phyloP scores from a whole-genome alignment of 495 filamentous ascomycete species.

The Apiosordaria backusii region DNA sequence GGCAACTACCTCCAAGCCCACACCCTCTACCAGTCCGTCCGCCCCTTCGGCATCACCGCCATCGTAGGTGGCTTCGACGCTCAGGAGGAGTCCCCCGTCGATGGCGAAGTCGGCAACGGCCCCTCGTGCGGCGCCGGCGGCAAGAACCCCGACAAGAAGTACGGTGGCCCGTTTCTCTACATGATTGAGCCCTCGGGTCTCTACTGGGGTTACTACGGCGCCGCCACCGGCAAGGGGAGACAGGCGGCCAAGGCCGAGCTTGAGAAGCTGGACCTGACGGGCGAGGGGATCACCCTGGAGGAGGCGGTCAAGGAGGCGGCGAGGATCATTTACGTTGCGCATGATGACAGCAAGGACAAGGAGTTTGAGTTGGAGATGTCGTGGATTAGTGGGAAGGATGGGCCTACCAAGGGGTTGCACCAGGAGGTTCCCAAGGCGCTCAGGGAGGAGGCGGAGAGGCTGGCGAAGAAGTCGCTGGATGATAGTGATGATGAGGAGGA shows the following conservation, averaged over 20 bases:
- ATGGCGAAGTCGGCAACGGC: constrained; percentile 81
- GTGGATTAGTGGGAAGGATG: constrained; percentile 80
- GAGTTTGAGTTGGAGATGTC: constrained; percentile 99
- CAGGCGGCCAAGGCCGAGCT: constrained; percentile 96
- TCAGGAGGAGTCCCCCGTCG: constrained; percentile 71
- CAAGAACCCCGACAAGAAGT: constrained; percentile 66
- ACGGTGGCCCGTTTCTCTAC: constrained; percentile 88
- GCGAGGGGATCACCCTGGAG: constrained; percentile 63
- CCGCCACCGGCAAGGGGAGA: constrained; percentile 91
- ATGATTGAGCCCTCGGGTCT: constrained; percentile 98
- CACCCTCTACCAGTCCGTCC: constrained; percentile 92
- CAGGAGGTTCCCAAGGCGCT: constrained; percentile 87
- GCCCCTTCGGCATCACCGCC: constrained; percentile 92
- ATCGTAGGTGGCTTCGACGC: constrained; percentile 94
- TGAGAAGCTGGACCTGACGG: constrained; percentile 90
- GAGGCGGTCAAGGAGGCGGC: constrained; percentile 96
- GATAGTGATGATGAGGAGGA: constrained; percentile 69
- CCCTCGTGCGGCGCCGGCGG: constrained; percentile 75
- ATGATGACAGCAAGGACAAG: constrained; percentile 96
- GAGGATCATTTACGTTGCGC: constrained; percentile 91
- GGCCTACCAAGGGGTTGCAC: constrained; percentile 87
- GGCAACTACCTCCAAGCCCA: constrained; percentile 95
- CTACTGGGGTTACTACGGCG: constrained; percentile 98
- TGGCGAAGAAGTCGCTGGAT: constrained; percentile 75
- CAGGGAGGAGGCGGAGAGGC: constrained; percentile 82